These are phyloP conservation scores for Xerocomellus dryophilus DNA, from an alignment of 768 basidiomycete species.

Conservation along the genomic window DNA sequence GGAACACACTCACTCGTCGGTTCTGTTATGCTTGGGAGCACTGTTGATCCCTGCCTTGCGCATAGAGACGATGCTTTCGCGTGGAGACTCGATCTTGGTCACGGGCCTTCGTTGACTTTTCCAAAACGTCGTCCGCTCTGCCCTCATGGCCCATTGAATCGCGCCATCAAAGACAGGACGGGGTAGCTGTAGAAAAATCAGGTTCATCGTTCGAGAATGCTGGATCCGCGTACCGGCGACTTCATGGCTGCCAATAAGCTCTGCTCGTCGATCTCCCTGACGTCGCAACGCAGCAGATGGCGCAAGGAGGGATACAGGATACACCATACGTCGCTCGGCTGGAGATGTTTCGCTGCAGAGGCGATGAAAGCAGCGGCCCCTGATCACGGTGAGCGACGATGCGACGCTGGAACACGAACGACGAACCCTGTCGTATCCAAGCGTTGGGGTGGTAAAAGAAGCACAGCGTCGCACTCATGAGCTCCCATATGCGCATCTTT, in stretches of 20 bases:
- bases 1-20: conserved; percentile 69
- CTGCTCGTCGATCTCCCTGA: conserved; percentile 68
- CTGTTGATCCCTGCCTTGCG: conserved; percentile 53
- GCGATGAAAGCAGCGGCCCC: conserved; percentile 88
- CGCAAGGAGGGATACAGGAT: conserved; percentile 90
- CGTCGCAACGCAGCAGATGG: conserved; percentile 81
- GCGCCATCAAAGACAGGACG: conserved; percentile 83
- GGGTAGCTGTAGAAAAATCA: conserved; percentile 39
- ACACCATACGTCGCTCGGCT: conserved; percentile 91
- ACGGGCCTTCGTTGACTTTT: conserved; percentile 45
- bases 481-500: conserved; percentile 96
- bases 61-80: conserved; percentile 67
- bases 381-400: conserved; percentile 31
- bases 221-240: conserved; percentile 70
- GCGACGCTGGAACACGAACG: not conserved
- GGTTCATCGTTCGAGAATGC: not conserved
- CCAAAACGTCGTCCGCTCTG: conserved; percentile 82
- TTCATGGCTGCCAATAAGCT: conserved; percentile 76
- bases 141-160: conserved; percentile 83
- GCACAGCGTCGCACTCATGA: conserved; percentile 82
- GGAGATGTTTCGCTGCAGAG: conserved; percentile 78
- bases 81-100: conserved; percentile 60
- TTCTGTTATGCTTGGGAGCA: conserved; percentile 46
- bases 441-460: conserved; percentile 94
- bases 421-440: conserved; percentile 92